Evolutionary conservation across 1,139 yeast species (phyloP), one percentile per base, ranked within the genome.

Genomic region (Torulaspora globosa): DNA sequence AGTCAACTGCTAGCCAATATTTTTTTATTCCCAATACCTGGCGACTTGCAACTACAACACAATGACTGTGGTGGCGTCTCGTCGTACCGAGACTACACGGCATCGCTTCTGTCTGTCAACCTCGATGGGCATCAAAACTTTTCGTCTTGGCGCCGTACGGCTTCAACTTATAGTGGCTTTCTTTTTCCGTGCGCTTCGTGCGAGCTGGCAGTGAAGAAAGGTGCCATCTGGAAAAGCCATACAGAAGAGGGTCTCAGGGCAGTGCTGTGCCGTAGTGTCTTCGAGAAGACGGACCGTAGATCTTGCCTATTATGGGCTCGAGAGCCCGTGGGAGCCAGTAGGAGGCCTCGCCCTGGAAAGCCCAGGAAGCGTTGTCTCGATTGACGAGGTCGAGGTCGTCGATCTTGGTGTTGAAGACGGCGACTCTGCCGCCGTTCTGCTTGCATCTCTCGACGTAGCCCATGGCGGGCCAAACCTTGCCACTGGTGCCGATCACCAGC

Each of bases 391-490:
- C 70, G 14, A 68, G 69, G 26, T 65, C 68, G 27, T 76, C 83
- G 19, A 74, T 72, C 46, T 81, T 88, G 1, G 84, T 82, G 60
- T 88, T 87, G 67, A 88, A 88, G 1, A 88, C 77, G 0, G 95
- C 96, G 27, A 87, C 85, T 54, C 80, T 80, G 0, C 95, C 96
- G 1, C 95, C 95, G 48, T 79, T 78, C 50, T 72, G 72, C 47
- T 71, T 72, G 2, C 85, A 86, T 52, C 90, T 71, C 52, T 88
- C 95, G 19, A 88, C 92, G 61, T 85, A 88, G 21, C 95, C 87
- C 49, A 90, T 88, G 2, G 96, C 95, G 1, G 96, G 96, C 80
- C 94, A 88, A 1, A 85, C 90, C 0, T 82, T 73, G 2, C 92
- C 89, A 30, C 92, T 82, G 2, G 96, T 86, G 1, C 96, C 96